Percentiles rank a stretch among this genome's conserved stretches.
Evolutionary conservation across 106 monocot genomes (phyloP).

Genomic region (Amphibolis antarctica): DNA sequence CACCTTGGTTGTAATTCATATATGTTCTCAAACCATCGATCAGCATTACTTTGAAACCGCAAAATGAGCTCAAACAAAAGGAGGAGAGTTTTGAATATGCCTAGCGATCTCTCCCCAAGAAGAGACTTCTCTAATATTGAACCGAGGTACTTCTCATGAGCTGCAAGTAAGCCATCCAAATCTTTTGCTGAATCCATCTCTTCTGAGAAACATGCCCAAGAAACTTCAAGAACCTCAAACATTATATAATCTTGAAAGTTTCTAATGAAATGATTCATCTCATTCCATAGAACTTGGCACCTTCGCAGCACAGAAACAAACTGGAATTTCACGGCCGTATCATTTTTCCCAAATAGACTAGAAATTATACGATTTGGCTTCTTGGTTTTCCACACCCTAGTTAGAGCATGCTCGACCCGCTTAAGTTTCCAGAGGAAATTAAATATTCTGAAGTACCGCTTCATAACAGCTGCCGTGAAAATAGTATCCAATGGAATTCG

Average conservation of each 20-base stretch:
- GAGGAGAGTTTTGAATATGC: constrained; percentile 47
- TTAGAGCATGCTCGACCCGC: constrained; percentile 80
- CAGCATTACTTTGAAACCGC: constrained; percentile 56
- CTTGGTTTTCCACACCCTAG: constrained; percentile 72
- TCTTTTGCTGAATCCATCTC: constrained; percentile 92
- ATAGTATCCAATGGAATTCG: constrained; percentile 77
- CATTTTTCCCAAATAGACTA: constrained; percentile 42
- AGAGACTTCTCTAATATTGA: constrained; percentile 91
- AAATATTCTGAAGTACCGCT: constrained; percentile 68
- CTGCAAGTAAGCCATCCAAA: constrained; percentile 78
- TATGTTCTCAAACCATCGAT: constrained; percentile 78
- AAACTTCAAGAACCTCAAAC: constrained; percentile 97
- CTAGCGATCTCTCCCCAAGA: constrained; percentile 76
- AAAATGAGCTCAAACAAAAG: constrained; percentile 72
- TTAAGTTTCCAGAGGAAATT: constrained; percentile 94
- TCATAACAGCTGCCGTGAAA: constrained; percentile 80
- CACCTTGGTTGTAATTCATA: constrained; percentile 80
- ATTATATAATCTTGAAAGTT: constrained; percentile 94
- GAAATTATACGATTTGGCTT: constrained; percentile 79
- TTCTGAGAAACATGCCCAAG: constrained; percentile 79
- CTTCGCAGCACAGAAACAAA: constrained; percentile 56
- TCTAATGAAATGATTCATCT: constrained; percentile 97
- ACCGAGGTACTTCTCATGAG: constrained; percentile 81
- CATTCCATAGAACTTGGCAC: constrained; percentile 88
- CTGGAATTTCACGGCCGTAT: constrained; percentile 28